Base-by-base conservation (phyloP, 2,329 filamentous ascomycete genomes). In the Arthrobotrys musiformis region DNA sequence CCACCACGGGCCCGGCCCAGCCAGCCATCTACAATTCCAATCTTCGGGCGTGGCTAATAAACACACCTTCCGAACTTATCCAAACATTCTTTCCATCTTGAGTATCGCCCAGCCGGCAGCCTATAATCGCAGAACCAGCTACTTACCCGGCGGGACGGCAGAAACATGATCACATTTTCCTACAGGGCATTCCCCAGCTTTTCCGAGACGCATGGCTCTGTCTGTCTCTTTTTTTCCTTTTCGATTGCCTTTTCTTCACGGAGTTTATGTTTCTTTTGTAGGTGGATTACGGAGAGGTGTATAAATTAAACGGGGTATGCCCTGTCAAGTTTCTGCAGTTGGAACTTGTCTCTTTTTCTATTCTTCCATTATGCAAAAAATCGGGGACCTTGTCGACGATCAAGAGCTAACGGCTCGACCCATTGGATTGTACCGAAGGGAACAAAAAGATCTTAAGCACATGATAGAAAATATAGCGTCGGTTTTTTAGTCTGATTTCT, bases 71-170 rank as follows among this genome's bases (percentile, higher is more conserved):
- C 72, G 56, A 58, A 69, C 64, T 50, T 28, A 70, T 64, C 50
- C 56, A 48, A 44, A 63, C 56, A 63, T 68, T n/a, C 56, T 76
- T 76, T 48, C 72, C 72, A 60, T 69, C 63, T 76, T 56, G 42
- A 61, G 72, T 58, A 76, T 58, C 61, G 64, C 61, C 69, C 44
- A 69, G 64, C 64, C 63, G 64, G 72, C 72, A 76, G 72, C 72
- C 72, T 76, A 76, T 76, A 76, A 42, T 69, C 52, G 33, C 54
- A 37, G 40, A 42, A 9, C 30, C 9, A 28, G 33, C 64, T 61
- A 69, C 72, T 76, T 76, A 76, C 28, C 72, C 72, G 72, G 72
- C 63, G 72, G 72, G 72, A 64, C 63, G 72, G 72, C 72, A 76
- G 72, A 76, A 70, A 69, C 35, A 72, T 54, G 44, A 62, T 24